Base-by-base conservation (phyloP, 139 green algal genomes). In the Chloropicon primus region DNA sequence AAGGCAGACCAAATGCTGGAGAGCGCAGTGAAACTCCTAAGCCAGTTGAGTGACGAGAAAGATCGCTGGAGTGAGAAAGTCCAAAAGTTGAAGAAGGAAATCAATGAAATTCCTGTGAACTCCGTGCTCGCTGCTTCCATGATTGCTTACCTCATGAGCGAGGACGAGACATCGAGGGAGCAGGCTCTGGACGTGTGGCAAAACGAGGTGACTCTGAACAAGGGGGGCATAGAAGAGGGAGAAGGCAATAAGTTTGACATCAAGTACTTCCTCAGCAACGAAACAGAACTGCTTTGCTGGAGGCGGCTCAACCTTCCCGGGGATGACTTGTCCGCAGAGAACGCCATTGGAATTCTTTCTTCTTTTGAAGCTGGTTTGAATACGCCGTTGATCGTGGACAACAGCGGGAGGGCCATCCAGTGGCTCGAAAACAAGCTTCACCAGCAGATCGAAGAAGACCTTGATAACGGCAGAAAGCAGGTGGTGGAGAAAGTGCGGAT, bases 201-300 rank as follows among this genome's bases (percentile, higher is more conserved):
- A 17, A 5, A 62, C 5, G 41, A 62, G 41, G 41, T 62, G 17
- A 5, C 5, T 17, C 17, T 62, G 17, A 17, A 62, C 17, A 17
- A 5, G 17, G 41, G 17, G 41, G 41, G 17, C 17, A n/a, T n/a
- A n/a, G 41, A 62, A 5, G 41, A 62, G 41, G 17, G 41, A 62
- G 10, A n/a, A 17, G 10, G 41, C 41, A 72, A 82, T 2, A 26
- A 21, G 1, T 96, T 90, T 72, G 81, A 86, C 73, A 73, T 91
- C 23, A 78, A 24, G 1, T 76, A 77, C 27, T 93, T 93, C 85
- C 85, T 94, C 81, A 82, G 72, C 73, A 88, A 54, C 25, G 91
- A 94, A 83, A 84, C 78, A 23, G 82, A 94, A 82, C 86, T 90
- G 87, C 84, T 94, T 53, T 86, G 83, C 26, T 96, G 91, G 91